Base-by-base conservation (phyloP, 2,329 filamentous ascomycete genomes). In the Calonectria ilicicola region DNA sequence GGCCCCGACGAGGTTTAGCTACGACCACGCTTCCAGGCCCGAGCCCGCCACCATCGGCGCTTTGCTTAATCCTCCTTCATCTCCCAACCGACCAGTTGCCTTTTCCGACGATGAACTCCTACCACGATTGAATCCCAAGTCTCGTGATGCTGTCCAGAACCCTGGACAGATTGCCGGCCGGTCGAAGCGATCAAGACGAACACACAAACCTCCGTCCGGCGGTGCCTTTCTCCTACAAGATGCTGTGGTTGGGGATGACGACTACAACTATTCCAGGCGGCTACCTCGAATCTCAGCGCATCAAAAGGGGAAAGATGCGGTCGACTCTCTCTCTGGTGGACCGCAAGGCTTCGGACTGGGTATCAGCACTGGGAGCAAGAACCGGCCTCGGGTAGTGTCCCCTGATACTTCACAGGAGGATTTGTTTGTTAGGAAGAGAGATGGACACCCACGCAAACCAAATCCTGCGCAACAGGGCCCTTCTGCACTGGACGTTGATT, bases 401-500 rank as follows among this genome's bases (percentile, higher is more conserved):
- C 78, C 78, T 17, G 78, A 80, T 69, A 78, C 77, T 46, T 80
- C 78, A 14, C 76, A 77, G 66, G 78, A 80, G 63, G 77, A 80
- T 23, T 69, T 80, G 27, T 72, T 72, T 40, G 26, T 77, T 19
- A 74, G 72, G 60, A 80, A 76, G 42, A 73, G 78, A 51, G 73
- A 76, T 35, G 77, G 74, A 27, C 72, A 72, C 47, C 72, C 72
- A 17, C 72, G 72, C 53, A 74, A 68, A 65, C 75, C 73, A 47
- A 69, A 74, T 3, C 42, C 72, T 60, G 27, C 73, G 2, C 80
- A 77, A 29, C 73, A 74, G 19, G 72, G 65, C 27, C 65, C 72
- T 8, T 60, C 81, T 17, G 78, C 83, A 6, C 81, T 94, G 23
- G 91, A 95, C 78, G 89, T 93, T 72, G 96, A 98, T 80, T 93